phyloP scores from a whole-genome alignment of 768 basidiomycete species.

The Boletales sp. region DNA sequence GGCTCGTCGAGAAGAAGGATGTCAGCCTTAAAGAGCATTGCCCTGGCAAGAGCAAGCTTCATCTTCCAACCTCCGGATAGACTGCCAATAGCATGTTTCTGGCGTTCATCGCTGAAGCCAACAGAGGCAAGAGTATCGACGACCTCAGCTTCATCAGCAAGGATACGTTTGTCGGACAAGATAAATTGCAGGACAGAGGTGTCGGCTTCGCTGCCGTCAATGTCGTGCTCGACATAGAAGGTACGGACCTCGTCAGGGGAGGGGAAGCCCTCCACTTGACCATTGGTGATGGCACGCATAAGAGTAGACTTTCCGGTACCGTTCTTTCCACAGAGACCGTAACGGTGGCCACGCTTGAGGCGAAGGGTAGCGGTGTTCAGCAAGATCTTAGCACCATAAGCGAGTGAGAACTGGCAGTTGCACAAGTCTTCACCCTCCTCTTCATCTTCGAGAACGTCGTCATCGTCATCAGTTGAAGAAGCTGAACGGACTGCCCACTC shows the following conservation, averaged over 20 bases:
- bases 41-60: slow-evolving; percentile 96
- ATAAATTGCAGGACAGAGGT: slow-evolving; percentile 91
- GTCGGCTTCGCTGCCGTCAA: slow-evolving; percentile 91
- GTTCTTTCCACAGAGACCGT: slow-evolving; percentile 98
- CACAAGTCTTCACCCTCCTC: slow-evolving; percentile 98
- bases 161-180: slow-evolving; percentile 77
- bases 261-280: slow-evolving; percentile 98
- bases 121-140: slow-evolving; percentile 83
- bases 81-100: slow-evolving; percentile 79
- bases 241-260: slow-evolving; percentile 96
- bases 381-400: slow-evolving; percentile 98
- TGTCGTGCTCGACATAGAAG: slow-evolving; percentile 99
- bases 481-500: slow-evolving; percentile 93
- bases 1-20: slow-evolving; percentile 96
- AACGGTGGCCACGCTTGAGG: slow-evolving; percentile 97
- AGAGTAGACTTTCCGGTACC: slow-evolving; percentile 97
- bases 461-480: slow-evolving; percentile 67
- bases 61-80: slow-evolving; percentile 99
- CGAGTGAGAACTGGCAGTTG: slow-evolving; percentile 98
- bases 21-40: slow-evolving; percentile 97
- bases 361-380: slow-evolving; percentile 95
- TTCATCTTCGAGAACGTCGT: slow-evolving; percentile 75
- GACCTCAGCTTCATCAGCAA: slow-evolving; percentile 64
- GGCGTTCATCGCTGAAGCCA: slow-evolving; percentile 88
- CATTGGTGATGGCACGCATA: slow-evolving; percentile 91